Conservation (phyloP, 352 stramenopile genomes). For the Hyaloperonospora arabidopsidis region DNA sequence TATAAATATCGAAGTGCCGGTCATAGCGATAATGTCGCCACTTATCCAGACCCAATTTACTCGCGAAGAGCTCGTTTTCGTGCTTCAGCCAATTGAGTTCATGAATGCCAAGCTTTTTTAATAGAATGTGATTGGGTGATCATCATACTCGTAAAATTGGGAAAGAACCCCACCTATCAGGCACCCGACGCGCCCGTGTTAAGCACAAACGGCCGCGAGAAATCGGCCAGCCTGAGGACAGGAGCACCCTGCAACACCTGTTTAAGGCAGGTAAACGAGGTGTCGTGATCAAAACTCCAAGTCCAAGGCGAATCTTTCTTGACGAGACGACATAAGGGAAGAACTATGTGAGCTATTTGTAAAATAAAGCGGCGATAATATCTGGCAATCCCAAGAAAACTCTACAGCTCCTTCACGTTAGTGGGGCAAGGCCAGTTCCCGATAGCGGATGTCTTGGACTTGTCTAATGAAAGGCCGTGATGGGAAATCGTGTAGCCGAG, state of each 20-base stretch:
- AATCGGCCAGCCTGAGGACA: constrained; percentile 24
- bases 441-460: constrained; percentile 21
- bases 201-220: constrained; percentile 18
- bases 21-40: constrained; percentile 9
- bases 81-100: constrained; percentile 6
- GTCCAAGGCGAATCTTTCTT: constrained; percentile 19
- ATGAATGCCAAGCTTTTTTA: constrained; percentile 2
- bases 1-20: constrained; percentile 10
- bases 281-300: constrained; percentile 11
- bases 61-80: constrained; percentile 12
- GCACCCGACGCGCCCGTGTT: constrained; percentile 28
- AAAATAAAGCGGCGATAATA: constrained; percentile 30
- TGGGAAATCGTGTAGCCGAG: constrained; percentile 20
- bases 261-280: constrained; percentile 19
- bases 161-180: constrained; percentile 6
- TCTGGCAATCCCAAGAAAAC: constrained; percentile 23
- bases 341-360: constrained; percentile 9
- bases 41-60: constrained; percentile 3
- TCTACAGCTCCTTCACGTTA: constrained; percentile 15
- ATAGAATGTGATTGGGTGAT: constrained; percentile 4
- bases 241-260: constrained; percentile 19
- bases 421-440: constrained; percentile 8
- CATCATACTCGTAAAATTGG: neutral
- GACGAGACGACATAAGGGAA: constrained; percentile 18
- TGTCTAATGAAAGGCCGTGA: constrained; percentile 14